Evolutionary conservation across 306 rosid genomes (phyloP).

Genomic region (Oxytropis ochrocephala): DNA sequence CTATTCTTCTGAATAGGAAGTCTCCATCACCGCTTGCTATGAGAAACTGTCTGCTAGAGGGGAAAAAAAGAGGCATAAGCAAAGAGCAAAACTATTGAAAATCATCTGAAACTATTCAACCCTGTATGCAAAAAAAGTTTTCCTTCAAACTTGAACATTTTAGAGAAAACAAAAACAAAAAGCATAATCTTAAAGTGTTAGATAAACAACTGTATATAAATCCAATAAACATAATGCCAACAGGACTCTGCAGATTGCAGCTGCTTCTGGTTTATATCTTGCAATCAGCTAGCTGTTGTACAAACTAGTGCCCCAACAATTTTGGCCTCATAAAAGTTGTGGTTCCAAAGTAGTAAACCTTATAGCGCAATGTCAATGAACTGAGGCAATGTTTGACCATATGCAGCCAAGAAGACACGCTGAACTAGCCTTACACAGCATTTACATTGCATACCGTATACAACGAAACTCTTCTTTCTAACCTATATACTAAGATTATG

Average conservation of each 20-base stretch:
- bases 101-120: neutral
- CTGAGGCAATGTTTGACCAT: neutral
- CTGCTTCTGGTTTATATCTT: no score
- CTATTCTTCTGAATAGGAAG: constrained; percentile 12
- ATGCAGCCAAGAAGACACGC: neutral
- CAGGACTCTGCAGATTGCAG: no score
- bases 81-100: neutral
- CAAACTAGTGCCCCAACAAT: neutral
- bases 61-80: neutral
- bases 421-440: neutral
- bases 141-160: neutral
- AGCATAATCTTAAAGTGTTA: no score
- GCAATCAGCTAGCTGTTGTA: neutral
- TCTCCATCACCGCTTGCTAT: constrained; percentile 28
- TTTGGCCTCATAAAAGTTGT: constrained; percentile 12
- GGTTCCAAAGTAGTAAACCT: constrained; percentile 3
- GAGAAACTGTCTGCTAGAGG: constrained; percentile 33
- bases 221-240: no score
- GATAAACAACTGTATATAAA: no score
- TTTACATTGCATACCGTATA: neutral
- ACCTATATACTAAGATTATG: neutral
- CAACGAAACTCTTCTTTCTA: neutral
- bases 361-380: neutral
- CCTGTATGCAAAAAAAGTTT: neutral
- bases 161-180: neutral